phyloP scores from a whole-genome alignment of 2,329 filamentous ascomycete genomes.

The Pseudogymnoascus sp. region DNA sequence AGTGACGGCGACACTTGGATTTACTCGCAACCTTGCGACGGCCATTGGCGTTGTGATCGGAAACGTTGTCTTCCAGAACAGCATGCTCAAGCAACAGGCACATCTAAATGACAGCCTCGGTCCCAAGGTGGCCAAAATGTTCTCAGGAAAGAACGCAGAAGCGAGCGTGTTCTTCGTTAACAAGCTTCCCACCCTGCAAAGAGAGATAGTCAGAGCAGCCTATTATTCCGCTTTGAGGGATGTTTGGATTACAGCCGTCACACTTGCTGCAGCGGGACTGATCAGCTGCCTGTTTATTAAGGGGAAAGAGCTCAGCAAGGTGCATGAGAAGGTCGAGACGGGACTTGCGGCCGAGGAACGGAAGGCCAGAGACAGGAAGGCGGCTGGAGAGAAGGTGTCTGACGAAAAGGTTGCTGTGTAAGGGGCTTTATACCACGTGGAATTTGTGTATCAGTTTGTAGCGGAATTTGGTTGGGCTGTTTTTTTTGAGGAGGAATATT shows the following conservation, averaged over 20 bases:
- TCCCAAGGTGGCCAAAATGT: conserved; percentile 16
- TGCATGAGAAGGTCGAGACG: conserved; percentile 46
- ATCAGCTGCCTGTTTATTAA: conserved; percentile 38
- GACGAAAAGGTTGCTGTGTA: conserved; percentile 12
- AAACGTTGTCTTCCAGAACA: conserved; percentile 45
- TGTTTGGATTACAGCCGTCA: conserved; percentile 29
- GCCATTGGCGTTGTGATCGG: conserved; percentile 43
- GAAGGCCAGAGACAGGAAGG: conserved; percentile 17
- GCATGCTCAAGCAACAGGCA: conserved; percentile 27
- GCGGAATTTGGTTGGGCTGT: background rate
- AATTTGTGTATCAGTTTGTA: background rate
- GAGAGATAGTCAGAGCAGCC: conserved; percentile 20
- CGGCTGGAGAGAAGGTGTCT: background rate
- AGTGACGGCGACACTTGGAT: conserved; percentile 57
- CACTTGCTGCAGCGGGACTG: conserved; percentile 29
- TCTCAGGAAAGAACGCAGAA: conserved; percentile 25
- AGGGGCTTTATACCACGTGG: background rate
- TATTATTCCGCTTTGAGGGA: conserved; percentile 20
- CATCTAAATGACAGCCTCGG: conserved; percentile 21
- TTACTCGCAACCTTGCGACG: conserved; percentile 46
- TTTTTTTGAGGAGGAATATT: background rate
- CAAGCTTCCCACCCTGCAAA: conserved; percentile 17
- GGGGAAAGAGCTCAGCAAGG: conserved; percentile 38
- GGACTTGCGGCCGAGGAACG: conserved; percentile 27
- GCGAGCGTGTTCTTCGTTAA: conserved; percentile 23